Evolutionary conservation across 169 alveolate genomes (phyloP).

Genomic region (Babesia sp.): DNA sequence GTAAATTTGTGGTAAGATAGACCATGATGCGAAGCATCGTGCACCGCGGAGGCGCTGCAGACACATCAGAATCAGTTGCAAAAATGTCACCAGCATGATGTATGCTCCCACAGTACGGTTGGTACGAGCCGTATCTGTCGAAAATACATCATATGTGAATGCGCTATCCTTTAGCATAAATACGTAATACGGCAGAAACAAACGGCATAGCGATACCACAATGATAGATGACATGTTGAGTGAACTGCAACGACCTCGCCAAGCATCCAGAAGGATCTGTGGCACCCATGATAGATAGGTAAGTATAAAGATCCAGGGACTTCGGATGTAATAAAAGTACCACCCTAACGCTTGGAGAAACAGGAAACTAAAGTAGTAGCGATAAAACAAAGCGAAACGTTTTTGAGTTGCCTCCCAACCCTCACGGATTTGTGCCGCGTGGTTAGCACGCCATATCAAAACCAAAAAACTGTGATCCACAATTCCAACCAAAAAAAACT

Average conservation of each 20-base stretch:
- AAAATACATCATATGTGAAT: slow-evolving; percentile 67
- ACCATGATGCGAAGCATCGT: slow-evolving; percentile 68
- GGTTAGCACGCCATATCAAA: slow-evolving; percentile 75
- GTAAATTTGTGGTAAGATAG: slow-evolving; percentile 79
- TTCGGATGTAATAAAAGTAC: slow-evolving; percentile 39
- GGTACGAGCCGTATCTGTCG: slow-evolving; percentile 42
- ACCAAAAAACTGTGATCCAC: slow-evolving; percentile 72
- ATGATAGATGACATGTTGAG: slow-evolving; percentile 54
- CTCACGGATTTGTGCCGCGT: slow-evolving; percentile 65
- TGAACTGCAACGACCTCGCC: slow-evolving; percentile 76
- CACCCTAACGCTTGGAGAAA: slow-evolving; percentile 7
- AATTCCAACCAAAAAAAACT: slow-evolving; percentile 62
- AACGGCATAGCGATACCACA: slow-evolving; percentile 52
- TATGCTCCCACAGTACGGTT: slow-evolving; percentile 53
- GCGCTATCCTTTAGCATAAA: slow-evolving; percentile 66
- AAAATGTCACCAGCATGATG: slow-evolving; percentile 25
- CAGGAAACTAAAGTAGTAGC: slow-evolving; percentile 59
- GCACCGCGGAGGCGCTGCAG: slow-evolving; percentile 70
- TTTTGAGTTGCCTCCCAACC: slow-evolving; percentile 75
- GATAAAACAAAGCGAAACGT: slow-evolving; percentile 64
- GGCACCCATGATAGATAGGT: slow-evolving; percentile 78
- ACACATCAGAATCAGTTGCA: slow-evolving; percentile 64
- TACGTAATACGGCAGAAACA: slow-evolving; percentile 71
- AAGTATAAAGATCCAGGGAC: slow-evolving; percentile 62
- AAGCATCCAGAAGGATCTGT: slow-evolving; percentile 76